Conservation (phyloP, 805 yeast species). For the Ascoidea rubescens region DNA sequence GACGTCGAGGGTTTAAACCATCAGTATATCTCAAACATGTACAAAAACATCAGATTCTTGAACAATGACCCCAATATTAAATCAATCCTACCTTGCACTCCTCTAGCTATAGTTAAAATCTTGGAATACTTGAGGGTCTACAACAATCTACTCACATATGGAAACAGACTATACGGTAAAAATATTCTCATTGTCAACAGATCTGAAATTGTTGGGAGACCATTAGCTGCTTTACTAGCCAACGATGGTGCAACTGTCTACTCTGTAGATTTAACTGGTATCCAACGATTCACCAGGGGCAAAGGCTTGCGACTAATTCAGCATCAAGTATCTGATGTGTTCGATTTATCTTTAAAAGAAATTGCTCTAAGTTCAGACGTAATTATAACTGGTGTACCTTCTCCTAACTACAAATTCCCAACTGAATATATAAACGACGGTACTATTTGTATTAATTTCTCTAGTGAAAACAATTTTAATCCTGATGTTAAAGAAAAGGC, state of each 20-base stretch:
- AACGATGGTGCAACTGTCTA: conserved; percentile 96
- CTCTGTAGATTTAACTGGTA: conserved; percentile 77
- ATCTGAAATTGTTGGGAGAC: conserved; percentile 95
- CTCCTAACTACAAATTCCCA: conserved; percentile 73
- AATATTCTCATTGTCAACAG: conserved; percentile 84
- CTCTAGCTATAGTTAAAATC: conserved; percentile 86
- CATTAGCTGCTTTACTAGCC: conserved; percentile 88
- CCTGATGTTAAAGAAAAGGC: conserved; percentile 78
- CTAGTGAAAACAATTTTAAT: conserved; percentile 77
- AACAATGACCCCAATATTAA: conserved; percentile 61
- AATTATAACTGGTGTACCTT: conserved; percentile 91
- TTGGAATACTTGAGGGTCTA: conserved; percentile 83
- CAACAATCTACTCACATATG: conserved; percentile 69
- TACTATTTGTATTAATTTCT: conserved; percentile 80
- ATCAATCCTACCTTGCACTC: conserved; percentile 92
- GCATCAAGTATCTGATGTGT: conserved; percentile 63
- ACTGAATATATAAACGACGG: conserved; percentile 71
- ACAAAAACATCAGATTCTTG: conserved; percentile 79
- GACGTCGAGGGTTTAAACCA: conserved; percentile 95
- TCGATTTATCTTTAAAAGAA: conserved; percentile 38
- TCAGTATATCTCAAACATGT: conserved; percentile 83
- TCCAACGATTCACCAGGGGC: conserved; percentile 89
- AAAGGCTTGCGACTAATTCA: conserved; percentile 71
- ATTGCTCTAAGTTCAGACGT: conserved; percentile 74
- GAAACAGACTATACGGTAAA: conserved; percentile 87